A percentile compares a stretch with the other conserved stretches of the same genome.
Evolutionary conservation across 768 basidiomycete species (phyloP).

Genomic region (Amanita molliuscula): DNA sequence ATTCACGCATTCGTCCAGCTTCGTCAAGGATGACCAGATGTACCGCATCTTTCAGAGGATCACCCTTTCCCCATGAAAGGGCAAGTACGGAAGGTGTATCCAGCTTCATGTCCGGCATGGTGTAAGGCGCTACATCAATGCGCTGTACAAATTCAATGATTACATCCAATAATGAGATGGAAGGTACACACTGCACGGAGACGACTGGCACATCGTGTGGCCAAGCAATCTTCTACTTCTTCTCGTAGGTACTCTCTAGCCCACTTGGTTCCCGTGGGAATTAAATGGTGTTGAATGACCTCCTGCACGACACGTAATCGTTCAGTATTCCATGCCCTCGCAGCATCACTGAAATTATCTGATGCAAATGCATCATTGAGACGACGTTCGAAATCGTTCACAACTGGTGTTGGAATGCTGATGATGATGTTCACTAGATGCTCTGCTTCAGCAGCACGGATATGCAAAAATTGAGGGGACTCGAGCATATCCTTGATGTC

Average conservation of each 20-base stretch:
- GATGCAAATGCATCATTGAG: constrained; percentile 80
- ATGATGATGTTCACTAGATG: constrained; percentile 74
- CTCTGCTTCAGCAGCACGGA: constrained; percentile 85
- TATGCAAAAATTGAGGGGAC: constrained; percentile 77
- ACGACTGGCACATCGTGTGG: constrained; percentile 51
- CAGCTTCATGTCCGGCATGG: constrained; percentile 46
- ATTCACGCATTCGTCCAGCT: constrained; percentile 84
- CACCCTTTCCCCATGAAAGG: constrained; percentile 91
- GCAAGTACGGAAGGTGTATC: constrained; percentile 76
- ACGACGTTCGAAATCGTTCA: constrained; percentile 59
- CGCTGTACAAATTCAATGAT: constrained; percentile 37
- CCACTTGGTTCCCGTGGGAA: constrained; percentile 84
- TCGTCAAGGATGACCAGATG: constrained; percentile 80
- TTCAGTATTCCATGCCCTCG: constrained; percentile 86
- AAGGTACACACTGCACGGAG: constrained; percentile 53
- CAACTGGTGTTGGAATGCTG: constrained; percentile 49
- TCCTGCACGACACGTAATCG: constrained; percentile 71
- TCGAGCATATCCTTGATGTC: constrained; percentile 59
- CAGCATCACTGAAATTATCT: constrained; percentile 74
- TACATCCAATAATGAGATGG: not conserved
- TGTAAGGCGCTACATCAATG: constrained; percentile 73
- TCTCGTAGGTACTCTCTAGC: constrained; percentile 80
- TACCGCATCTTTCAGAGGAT: constrained; percentile 85
- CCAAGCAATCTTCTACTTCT: constrained; percentile 81
- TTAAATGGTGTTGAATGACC: constrained; percentile 68